phyloP scores from a whole-genome alignment of 148 eudicot genomes.

The Limonium bicolor region DNA sequence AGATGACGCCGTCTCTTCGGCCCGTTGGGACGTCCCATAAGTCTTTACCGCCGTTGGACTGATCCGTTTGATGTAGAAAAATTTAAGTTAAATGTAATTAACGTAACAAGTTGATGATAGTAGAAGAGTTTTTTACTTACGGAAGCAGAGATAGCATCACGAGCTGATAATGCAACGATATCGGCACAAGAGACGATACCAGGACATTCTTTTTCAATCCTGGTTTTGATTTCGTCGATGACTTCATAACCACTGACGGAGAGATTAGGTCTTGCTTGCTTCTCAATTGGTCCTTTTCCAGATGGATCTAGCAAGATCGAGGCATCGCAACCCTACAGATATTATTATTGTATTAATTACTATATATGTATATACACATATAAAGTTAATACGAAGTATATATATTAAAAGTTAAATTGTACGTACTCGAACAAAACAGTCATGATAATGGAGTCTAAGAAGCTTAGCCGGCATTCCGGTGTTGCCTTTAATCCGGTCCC shows the following conservation, averaged over 20 bases:
- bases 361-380: too few species aligned
- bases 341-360: too few species aligned
- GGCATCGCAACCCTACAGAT: constrained; percentile 33
- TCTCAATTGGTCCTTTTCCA: constrained; percentile 21
- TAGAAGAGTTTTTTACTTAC: constrained; percentile 10
- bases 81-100: background rate
- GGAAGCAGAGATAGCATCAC: constrained; percentile 31
- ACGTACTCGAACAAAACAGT: constrained; percentile 32
- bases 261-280: constrained; percentile 16
- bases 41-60: too few species aligned
- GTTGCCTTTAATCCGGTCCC: constrained; percentile 13
- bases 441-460: constrained; percentile 27
- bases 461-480: constrained; percentile 24
- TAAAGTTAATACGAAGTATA: too few species aligned
- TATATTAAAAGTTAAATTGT: too few species aligned
- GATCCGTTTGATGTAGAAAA: too few species aligned
- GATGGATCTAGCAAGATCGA: constrained; percentile 19
- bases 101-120: background rate
- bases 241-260: constrained; percentile 24
- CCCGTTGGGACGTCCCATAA: constrained; percentile 66
- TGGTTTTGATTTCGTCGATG: constrained; percentile 19
- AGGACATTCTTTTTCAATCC: constrained; percentile 32
- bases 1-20: constrained; percentile 63
- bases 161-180: constrained; percentile 78
- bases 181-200: constrained; percentile 73